Conservation (phyloP, 495 filamentous ascomycete genomes). For the Elaphomyces granulatus region DNA sequence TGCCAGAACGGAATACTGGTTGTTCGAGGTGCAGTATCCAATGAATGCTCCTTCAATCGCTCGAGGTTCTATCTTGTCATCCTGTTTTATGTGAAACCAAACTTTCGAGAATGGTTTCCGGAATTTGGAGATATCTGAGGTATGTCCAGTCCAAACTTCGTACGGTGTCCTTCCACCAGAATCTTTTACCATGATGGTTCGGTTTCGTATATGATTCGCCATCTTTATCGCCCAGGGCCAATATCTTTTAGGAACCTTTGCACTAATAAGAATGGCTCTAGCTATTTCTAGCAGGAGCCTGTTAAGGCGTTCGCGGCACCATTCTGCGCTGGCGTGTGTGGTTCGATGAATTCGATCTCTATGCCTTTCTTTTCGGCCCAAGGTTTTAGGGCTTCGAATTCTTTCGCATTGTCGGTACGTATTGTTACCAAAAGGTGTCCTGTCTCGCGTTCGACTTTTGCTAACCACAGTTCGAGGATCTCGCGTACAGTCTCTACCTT, state of each 20-base stretch:
- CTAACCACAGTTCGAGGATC: background rate
- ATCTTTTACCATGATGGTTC: background rate
- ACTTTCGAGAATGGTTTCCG: background rate
- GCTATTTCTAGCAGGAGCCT: background rate
- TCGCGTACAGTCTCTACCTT: background rate
- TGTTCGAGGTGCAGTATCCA: background rate
- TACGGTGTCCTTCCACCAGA: background rate
- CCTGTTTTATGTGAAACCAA: background rate
- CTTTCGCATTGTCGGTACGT: conserved; percentile 3
- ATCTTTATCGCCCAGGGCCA: background rate
- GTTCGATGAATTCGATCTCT: background rate
- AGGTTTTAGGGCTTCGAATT: background rate
- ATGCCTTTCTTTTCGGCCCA: background rate
- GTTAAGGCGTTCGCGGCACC: background rate
- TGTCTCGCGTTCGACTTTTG: background rate
- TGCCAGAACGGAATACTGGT: background rate
- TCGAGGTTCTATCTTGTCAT: background rate
- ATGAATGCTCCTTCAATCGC: background rate
- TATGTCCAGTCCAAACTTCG: background rate
- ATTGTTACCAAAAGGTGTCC: background rate
- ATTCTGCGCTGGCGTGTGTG: too few relatives aligned
- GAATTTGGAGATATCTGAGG: background rate
- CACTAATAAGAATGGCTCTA: background rate
- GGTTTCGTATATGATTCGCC: background rate
- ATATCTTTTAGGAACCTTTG: background rate